Conservation (phyloP, 371 early-diverging fungal genomes). For the Mucor saturninus region DNA sequence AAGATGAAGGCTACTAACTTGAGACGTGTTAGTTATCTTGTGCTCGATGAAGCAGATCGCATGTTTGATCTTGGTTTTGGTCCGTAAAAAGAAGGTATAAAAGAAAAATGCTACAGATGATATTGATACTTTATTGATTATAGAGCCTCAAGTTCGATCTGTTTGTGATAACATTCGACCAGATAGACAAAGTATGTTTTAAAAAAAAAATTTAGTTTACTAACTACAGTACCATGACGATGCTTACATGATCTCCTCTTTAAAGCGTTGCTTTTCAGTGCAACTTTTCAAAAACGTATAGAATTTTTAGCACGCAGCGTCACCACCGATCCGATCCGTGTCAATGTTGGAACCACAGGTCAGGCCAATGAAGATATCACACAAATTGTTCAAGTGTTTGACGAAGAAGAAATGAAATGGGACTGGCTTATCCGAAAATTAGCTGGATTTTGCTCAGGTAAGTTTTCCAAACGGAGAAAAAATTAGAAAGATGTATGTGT, state of each 20-base stretch:
- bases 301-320: conserved; percentile 90
- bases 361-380: conserved; percentile 82
- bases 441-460: conserved; percentile 61
- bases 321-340: conserved; percentile 90
- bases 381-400: conserved; percentile 69
- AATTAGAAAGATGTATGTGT: too few relatives aligned
- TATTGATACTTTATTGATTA: not conserved
- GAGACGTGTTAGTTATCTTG: conserved; percentile 88
- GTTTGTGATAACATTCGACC: conserved; percentile 91
- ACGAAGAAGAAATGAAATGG: conserved; percentile 69
- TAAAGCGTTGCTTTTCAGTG: conserved; percentile 96
- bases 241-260: conserved; percentile 17
- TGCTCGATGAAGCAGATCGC: conserved; percentile 95
- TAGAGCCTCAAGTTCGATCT: conserved; percentile 93
- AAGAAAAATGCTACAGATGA: too few relatives aligned
- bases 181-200: conserved; percentile 70
- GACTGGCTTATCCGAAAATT: conserved; percentile 65
- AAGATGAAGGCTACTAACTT: conserved; percentile 88
- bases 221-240: conserved; percentile 6
- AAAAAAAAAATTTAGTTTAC: not conserved
- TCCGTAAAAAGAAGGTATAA: conserved; percentile 39
- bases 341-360: conserved; percentile 73
- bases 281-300: conserved; percentile 98
- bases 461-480: not conserved
- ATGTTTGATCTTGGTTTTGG: conserved; percentile 97